These are phyloP conservation scores for Neolentinus lepideus DNA, from an alignment of 1,284 basidiomycete genomes.

Conservation along the genomic window DNA sequence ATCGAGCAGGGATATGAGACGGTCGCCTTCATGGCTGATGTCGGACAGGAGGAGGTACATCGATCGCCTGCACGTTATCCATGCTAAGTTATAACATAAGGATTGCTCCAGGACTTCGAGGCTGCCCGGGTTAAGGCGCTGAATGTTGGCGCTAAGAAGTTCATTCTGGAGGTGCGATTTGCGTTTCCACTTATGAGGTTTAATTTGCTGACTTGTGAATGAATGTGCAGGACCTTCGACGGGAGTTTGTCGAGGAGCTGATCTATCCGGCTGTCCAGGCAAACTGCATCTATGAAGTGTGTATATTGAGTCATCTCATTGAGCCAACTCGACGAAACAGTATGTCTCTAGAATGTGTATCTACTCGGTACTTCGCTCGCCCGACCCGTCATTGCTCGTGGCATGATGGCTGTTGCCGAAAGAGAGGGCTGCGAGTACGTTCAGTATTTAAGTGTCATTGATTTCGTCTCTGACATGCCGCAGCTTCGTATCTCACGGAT, in stretches of 20 bases:
- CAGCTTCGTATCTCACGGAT: constrained; percentile 95
- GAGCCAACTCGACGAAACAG: constrained; percentile 3
- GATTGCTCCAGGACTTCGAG: constrained; percentile 72
- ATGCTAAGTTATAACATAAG: no score
- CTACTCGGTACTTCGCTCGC: constrained; percentile 97
- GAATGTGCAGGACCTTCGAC: constrained; percentile 73
- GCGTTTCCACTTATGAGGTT: neutral
- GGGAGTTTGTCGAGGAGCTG: constrained; percentile 94
- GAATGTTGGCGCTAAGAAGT: constrained; percentile 90
- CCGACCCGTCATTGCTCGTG: constrained; percentile 96
- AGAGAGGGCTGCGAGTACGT: constrained; percentile 89
- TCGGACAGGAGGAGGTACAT: constrained; percentile 91
- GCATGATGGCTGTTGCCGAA: constrained; percentile 94
- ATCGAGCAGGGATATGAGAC: constrained; percentile 98
- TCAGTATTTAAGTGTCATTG: neutral
- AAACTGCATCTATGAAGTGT: constrained; percentile 97
- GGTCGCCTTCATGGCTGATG: constrained; percentile 97
- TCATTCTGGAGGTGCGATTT: constrained; percentile 73
- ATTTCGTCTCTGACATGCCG: constrained; percentile 3
- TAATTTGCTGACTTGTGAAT: neutral
- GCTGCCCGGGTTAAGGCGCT: constrained; percentile 91
- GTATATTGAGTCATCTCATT: constrained; percentile 5
- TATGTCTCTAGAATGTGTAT: constrained; percentile 74
- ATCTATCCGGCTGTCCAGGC: constrained; percentile 98
- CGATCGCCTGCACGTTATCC: neutral